A percentile compares a stretch with the other conserved stretches of the same genome.
These are phyloP conservation scores for Fusarium secorum DNA, from an alignment of 2,329 filamentous ascomycete genomes.

Conservation along the genomic window DNA sequence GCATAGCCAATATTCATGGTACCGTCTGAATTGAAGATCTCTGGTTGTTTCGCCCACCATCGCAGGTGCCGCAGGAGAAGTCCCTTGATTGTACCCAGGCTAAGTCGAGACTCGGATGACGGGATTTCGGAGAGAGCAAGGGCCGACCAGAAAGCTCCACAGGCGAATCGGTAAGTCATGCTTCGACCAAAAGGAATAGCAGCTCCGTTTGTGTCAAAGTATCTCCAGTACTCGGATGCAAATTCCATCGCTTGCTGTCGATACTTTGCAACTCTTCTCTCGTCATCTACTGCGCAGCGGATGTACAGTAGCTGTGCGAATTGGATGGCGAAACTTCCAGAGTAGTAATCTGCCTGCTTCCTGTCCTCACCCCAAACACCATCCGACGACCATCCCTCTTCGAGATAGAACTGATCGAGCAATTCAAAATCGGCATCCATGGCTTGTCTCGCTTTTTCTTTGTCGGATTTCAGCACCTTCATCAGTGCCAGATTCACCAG, in stretches of 20 bases:
- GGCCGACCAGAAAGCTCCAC: slow-evolving; percentile 58
- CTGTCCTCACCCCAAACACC: slow-evolving; percentile 49
- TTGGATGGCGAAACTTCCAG: slow-evolving; percentile 1
- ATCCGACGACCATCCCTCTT: slow-evolving; percentile 57
- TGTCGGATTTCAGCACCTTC: slow-evolving; percentile 50
- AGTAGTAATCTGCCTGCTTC: slow-evolving; percentile 46
- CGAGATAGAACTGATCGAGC: slow-evolving; percentile 55
- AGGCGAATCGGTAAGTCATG: slow-evolving; percentile 61
- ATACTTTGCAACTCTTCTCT: slow-evolving; percentile 40
- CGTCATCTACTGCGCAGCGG: background rate
- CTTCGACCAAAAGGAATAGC: slow-evolving; percentile 61
- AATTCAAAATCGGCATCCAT: slow-evolving; percentile 54
- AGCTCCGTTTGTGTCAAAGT: slow-evolving; percentile 57
- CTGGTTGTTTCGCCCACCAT: slow-evolving; percentile 54
- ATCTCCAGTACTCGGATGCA: slow-evolving; percentile 53
- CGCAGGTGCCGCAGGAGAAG: slow-evolving; percentile 58
- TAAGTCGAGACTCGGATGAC: slow-evolving; percentile 53
- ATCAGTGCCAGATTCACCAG: slow-evolving; percentile 57
- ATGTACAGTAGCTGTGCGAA: background rate
- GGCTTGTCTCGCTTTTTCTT: slow-evolving; percentile 43
- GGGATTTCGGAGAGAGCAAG: slow-evolving; percentile 51
- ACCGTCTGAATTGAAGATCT: slow-evolving; percentile 59
- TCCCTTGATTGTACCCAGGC: slow-evolving; percentile 54
- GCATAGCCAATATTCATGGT: slow-evolving; percentile 56
- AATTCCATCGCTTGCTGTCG: slow-evolving; percentile 25